Evolutionary conservation across 176 grass and related monocot species (phyloP), one percentile per base, ranked within the genome.

Genomic region (Avena eriantha): DNA sequence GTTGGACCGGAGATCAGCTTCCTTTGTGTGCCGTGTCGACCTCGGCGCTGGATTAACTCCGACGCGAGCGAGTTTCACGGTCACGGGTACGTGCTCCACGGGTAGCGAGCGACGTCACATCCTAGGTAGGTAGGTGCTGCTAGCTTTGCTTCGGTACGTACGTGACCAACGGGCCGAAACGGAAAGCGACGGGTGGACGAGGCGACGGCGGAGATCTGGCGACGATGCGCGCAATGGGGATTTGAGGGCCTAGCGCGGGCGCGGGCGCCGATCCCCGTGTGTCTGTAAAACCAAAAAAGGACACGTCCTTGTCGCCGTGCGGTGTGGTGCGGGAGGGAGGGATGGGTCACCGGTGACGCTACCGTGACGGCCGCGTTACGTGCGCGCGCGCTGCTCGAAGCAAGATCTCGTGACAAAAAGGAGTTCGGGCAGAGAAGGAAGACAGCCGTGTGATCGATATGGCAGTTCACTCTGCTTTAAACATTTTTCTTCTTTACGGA

Each of bases 351-450:
- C 54, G 10, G 3, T 76, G 82, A 85, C 87, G 87, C 47, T 77
- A 67, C 45, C 22, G 58, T 85, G 87, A 89, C 82, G 56, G 5
- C 34, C 13, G 68, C 35, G 0, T 78, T 31, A 49, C 87, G 87
- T 74, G 9, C 8, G 8, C 10, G 16, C 14, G 29, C 53, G 39
- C 39, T 41, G 39, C 39, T 5, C 6, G 39, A n/a, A 7, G 1
- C 10, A 23, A 3, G 11, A 49, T 34, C 31, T 3, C 0, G 64
- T 5, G 31, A 35, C 33, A 21, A 1, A 41, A 65, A 14, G 61
- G 61, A 65, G 24, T 0, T 14, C 61, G 48, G 48, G 11, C 48
- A 15, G 33, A 2, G 29, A 8, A 69, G 43, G 43, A 48, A 17
- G 12, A 19, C 50, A 12, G 6, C n/a, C 10, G 21, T 23, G 68